Base-by-base conservation (phyloP, 2,329 filamentous ascomycete genomes). In the Escovopsis sp. region DNA sequence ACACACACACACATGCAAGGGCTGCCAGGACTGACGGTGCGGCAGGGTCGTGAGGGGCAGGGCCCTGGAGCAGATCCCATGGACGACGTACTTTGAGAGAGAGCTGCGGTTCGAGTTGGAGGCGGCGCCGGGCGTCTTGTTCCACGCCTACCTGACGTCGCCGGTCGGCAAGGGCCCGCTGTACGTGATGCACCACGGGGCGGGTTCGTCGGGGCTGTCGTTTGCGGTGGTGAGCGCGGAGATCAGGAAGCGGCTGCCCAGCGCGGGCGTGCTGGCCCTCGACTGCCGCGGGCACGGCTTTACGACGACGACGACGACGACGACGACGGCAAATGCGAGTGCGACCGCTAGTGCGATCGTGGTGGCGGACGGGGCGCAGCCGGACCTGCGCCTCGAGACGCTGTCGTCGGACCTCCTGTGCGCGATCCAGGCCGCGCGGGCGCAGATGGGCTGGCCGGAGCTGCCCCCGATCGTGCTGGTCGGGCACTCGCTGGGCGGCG, bases 181-280 rank as follows among this genome's bases (percentile, higher is more conserved):
- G 5, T 88, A 98, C 60, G 82, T 96, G 46, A 85, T 84, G 63
- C 91, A 98, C 58, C 91, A 98, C 63, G 91, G 91, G 34, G 91
- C 85, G 35, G 91, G 91, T 12, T 94, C 88, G 4, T 94, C 88
- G 0, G 93, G 84, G 6, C 73, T 96, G 45, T 94, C 87, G 3
- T 98, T 96, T 62, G 88, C 88, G 5, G 70, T 85, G 4, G 77
- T 94, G 47, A 77, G 81, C 3, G 71, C 76, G 37, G 83, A 93
- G 58, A 77, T 96, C 47, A 75, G 80, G 42, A 85, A 82, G 58
- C 70, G 76, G 6, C 68, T 94, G 36, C 85, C 91, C 1, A 69
- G 76, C 6, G 84, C 88, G 3, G 93, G 91, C 1, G 74, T 96
- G 35, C 70, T 98, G 18, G 85, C 86, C 4, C 59, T 88, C 10